Conservation (phyloP, 1,284 basidiomycete genomes). For the Heterobasidion irregulare region DNA sequence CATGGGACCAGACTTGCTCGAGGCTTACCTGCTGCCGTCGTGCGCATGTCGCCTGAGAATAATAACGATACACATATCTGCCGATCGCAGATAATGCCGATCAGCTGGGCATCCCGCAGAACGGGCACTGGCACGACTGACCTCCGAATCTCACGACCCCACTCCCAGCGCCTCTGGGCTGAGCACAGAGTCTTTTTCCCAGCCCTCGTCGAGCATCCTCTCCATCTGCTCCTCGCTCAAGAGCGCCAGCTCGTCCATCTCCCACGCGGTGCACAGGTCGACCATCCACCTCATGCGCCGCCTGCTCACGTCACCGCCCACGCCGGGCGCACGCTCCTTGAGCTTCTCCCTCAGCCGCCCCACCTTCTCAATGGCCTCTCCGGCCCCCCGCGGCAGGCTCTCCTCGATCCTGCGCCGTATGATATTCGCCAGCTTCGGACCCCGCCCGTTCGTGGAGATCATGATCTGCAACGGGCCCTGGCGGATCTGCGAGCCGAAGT, state of each 20-base stretch:
- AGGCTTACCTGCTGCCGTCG: no score
- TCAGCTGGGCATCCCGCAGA: not conserved
- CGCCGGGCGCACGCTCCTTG: slow-evolving; percentile 66
- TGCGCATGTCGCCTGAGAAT: no score
- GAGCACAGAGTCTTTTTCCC: slow-evolving; percentile 41
- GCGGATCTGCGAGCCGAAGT: slow-evolving; percentile 93
- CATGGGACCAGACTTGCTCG: no score
- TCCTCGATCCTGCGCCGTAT: slow-evolving; percentile 68
- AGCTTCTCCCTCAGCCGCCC: slow-evolving; percentile 64
- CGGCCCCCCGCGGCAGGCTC: slow-evolving; percentile 65
- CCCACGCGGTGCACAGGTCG: slow-evolving; percentile 80
- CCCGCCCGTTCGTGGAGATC: slow-evolving; percentile 93
- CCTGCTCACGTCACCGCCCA: slow-evolving; percentile 67
- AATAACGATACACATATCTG: no score
- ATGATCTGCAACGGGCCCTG: slow-evolving; percentile 90
- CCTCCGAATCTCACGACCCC: not conserved
- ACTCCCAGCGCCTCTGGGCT: slow-evolving; percentile 5
- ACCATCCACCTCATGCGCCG: slow-evolving; percentile 96
- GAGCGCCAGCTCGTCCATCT: slow-evolving; percentile 64
- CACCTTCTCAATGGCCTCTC: slow-evolving; percentile 75
- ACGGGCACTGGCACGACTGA: not conserved
- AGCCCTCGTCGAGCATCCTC: slow-evolving; percentile 56
- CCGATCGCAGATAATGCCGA: no score
- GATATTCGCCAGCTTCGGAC: slow-evolving; percentile 85
- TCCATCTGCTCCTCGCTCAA: slow-evolving; percentile 58